Base-by-base conservation (phyloP, 306 rosid genomes). In the Sphenostylis stenocarpa region DNA sequence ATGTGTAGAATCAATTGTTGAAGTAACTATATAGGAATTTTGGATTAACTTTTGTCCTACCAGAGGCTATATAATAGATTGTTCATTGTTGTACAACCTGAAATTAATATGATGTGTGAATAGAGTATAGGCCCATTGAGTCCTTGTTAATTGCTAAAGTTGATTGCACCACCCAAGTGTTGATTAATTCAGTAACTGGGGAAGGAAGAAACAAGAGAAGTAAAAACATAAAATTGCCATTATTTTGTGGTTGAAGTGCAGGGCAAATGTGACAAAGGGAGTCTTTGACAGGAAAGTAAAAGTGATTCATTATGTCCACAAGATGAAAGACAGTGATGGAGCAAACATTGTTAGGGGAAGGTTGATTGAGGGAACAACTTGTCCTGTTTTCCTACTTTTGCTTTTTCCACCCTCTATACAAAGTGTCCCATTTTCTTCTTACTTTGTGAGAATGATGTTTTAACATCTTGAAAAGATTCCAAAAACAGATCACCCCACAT, bases 341-440 rank as follows among this genome's bases (percentile, higher is more conserved):
- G 80, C 83, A 77, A 80, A 67, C 75, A 79, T 81, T 70, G 86
- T 70, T 72, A 66, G 31, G 55, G 77, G 52, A 82, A 75, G 82
- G 47, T 74, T 80, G 80, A 60, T 72, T 66, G 83, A 84, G 90
- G 91, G 87, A 88, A 84, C 96, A 89, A n/a, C 33, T 45, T 82
- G 91, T 87, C 89, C 88, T 84, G 76, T 84, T 72, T 77, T 77
- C 79, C 56, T 47, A 24, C 83, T 80, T 86, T 77, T 84, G 41
- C 81, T 74, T 83, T 78, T 80, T 34, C 21, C 8, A 14, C 70
- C 49, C 38, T n/a, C 71, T 12, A n/a, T n/a, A 7, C 81, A 60
- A 77, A 74, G 28, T 51, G 56, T 52, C 77, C 66, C 67, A 77
- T 64, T 67, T 82, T 78, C 81, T 70, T 62, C 70, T 26, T 70